Evolutionary conservation across 148 eudicot species (phyloP).

Genomic region (Nepenthes mirabilis): DNA sequence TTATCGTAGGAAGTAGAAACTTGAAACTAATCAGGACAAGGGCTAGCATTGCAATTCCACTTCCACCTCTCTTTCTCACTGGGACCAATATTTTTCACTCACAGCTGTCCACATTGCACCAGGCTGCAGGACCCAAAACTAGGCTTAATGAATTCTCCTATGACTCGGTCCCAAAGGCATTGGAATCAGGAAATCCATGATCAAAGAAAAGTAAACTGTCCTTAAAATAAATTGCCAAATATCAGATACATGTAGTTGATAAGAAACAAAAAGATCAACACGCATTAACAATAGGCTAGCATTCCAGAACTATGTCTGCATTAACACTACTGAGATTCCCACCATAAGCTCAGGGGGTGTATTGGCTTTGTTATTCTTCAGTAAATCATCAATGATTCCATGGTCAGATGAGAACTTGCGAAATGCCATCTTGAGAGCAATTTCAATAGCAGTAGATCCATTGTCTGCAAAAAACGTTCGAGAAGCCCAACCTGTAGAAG

Average conservation of each 20-base stretch:
- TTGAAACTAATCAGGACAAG: too few relatives aligned
- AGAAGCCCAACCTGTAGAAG: constrained; percentile 82
- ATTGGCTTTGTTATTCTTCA: constrained; percentile 11
- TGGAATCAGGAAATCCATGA: background rate
- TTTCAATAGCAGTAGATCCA: constrained; percentile 94
- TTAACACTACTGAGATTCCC: constrained; percentile 2
- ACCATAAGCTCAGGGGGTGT: constrained; percentile 62
- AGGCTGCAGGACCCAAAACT: too few relatives aligned
- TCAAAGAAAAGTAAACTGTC: background rate
- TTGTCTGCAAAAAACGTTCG: constrained; percentile 85
- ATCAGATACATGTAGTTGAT: too few relatives aligned
- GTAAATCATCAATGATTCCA: constrained; percentile 22
- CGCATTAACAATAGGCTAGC: background rate
- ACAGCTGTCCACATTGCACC: too few relatives aligned
- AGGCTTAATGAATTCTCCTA: too few relatives aligned
- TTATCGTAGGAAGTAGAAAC: too few relatives aligned
- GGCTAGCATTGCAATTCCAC: too few relatives aligned
- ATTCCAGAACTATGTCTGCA: background rate
- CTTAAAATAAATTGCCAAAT: too few relatives aligned
- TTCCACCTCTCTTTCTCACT: too few relatives aligned
- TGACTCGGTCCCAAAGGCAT: background rate
- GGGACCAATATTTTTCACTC: too few relatives aligned
- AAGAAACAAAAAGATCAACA: background rate
- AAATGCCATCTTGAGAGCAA: constrained; percentile 97
- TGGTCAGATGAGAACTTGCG: constrained; percentile 73